Conservation (phyloP, 306 rosid genomes). For the Quercus variabilis region DNA sequence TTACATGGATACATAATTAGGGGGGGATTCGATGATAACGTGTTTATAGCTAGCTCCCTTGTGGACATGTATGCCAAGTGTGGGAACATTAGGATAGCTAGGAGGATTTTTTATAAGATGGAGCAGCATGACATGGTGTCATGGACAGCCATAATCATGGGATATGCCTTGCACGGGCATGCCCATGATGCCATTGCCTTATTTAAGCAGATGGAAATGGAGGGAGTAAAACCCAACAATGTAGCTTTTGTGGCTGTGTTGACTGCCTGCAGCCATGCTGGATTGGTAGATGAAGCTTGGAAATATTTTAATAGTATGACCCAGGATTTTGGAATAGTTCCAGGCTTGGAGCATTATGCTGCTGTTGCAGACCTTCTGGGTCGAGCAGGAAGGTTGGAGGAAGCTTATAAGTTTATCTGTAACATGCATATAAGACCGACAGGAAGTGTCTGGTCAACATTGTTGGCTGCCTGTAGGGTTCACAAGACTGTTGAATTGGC, state of each 20-base stretch:
- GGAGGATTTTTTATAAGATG: conserved; percentile 51
- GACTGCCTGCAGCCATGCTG: conserved; percentile 87
- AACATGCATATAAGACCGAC: conserved; percentile 55
- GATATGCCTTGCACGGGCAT: conserved; percentile 80
- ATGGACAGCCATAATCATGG: conserved; percentile 95
- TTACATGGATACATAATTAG: conserved; percentile 72
- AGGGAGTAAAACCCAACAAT: conserved; percentile 56
- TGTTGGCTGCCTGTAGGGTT: conserved; percentile 87
- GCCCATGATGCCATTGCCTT: conserved; percentile 69
- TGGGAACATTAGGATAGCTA: conserved; percentile 63
- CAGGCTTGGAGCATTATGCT: conserved; percentile 81
- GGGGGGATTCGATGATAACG: conserved; percentile 50
- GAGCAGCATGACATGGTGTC: conserved; percentile 67
- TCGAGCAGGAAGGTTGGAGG: conserved; percentile 79
- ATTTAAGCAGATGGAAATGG: conserved; percentile 65
- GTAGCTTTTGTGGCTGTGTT: conserved; percentile 75
- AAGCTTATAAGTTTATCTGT: conserved; percentile 67
- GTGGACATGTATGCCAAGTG: conserved; percentile 94
- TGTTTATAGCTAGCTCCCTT: conserved; percentile 66
- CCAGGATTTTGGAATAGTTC: conserved; percentile 47
- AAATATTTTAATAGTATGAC: conserved; percentile 62
- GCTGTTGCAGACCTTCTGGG: conserved; percentile 89
- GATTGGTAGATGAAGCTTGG: conserved; percentile 79
- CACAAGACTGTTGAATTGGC: conserved; percentile 77
- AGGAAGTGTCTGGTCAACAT: conserved; percentile 78